Conservation (phyloP, 768 basidiomycete species). For the Termitomyces eurrhizus region DNA sequence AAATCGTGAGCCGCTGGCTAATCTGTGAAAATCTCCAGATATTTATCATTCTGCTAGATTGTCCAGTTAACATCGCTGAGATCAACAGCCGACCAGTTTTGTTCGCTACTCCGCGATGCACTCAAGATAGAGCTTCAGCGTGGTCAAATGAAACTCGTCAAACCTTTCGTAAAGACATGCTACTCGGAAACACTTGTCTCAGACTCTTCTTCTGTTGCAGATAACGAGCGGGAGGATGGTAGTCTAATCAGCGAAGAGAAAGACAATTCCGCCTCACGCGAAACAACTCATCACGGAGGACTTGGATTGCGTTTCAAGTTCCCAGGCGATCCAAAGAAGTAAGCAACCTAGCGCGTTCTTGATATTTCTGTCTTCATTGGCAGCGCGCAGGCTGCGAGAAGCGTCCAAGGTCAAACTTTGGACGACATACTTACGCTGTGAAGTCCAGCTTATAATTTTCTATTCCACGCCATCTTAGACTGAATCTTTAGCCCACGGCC, state of each 20-base stretch:
- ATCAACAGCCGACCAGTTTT: constrained; percentile 92
- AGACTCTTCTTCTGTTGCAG: constrained; percentile 49
- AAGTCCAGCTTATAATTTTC: constrained; percentile 17
- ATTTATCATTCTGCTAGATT: constrained; percentile 42
- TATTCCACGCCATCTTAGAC: constrained; percentile 6
- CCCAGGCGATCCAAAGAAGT: constrained; percentile 93
- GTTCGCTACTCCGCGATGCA: constrained; percentile 80
- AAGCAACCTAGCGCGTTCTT: constrained; percentile 18
- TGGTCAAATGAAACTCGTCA: constrained; percentile 91
- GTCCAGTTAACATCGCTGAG: constrained; percentile 92
- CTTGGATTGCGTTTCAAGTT: constrained; percentile 83
- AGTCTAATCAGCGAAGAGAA: constrained; percentile 54
- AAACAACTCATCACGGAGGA: constrained; percentile 68
- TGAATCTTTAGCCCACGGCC: constrained; percentile 68
- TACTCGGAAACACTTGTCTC: constrained; percentile 89
- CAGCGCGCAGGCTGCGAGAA: constrained; percentile 63
- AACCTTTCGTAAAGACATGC: constrained; percentile 86
- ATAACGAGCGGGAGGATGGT: constrained; percentile 67
- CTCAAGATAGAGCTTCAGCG: constrained; percentile 87
- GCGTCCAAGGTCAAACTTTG: constrained; percentile 95
- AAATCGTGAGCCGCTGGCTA: constrained; percentile 63
- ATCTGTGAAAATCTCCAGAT: not conserved
- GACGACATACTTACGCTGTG: constrained; percentile 82
- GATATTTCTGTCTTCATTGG: constrained; percentile 3
- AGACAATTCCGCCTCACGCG: constrained; percentile 39